Base-by-base conservation (phyloP, 352 stramenopile species). In the Phytopythium montanum region DNA sequence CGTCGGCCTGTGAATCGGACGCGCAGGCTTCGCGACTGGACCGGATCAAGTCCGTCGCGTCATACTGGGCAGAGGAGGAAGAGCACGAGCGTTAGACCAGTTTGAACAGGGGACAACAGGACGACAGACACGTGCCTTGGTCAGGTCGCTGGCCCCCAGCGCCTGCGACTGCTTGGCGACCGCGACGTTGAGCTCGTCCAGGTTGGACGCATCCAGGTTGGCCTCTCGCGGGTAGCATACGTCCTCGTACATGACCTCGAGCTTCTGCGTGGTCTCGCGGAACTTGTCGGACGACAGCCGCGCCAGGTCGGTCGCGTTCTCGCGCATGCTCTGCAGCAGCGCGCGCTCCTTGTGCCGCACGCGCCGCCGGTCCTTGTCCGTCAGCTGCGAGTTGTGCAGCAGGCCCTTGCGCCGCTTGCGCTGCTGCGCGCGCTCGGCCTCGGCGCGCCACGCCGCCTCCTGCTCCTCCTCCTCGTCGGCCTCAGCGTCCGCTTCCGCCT, bases 181-280 rank as follows among this genome's bases (percentile, higher is more conserved):
- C 0, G 83, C 79, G 36, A 76, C 73, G 60, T 91, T 94, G 42
- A 94, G 77, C 56, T 94, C 84, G 59, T 94, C 84, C 39, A 94
- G 69, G 56, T 94, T 94, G 36, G 67, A 87, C 21, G 84, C 84
- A 54, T 94, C 84, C 51, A 94, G 55, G 60, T 94, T 94, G 49
- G 84, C 84, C 53, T 94, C 84, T 8, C 84, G 79, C 36, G 84
- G 81, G 63, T 92, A 94, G 61, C 81, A 89, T 41, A 94, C 82
- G 46, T 73, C 71, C 45, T 88, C 79, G 68, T 90, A 94, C 69
- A 94, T 87, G 29, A 85, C 57, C 53, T 94, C 73, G 21, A 94
- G 63, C 69, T 88, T 64, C 41, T 79, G 55, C 39, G 80, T 87
- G 34, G 85, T 88, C 19, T 63, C 59, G 33, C 79, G 59, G 61